Evolutionary conservation across 306 rosid genomes (phyloP), one percentile per base, ranked within the genome.

Genomic region (Prunus campanulata): DNA sequence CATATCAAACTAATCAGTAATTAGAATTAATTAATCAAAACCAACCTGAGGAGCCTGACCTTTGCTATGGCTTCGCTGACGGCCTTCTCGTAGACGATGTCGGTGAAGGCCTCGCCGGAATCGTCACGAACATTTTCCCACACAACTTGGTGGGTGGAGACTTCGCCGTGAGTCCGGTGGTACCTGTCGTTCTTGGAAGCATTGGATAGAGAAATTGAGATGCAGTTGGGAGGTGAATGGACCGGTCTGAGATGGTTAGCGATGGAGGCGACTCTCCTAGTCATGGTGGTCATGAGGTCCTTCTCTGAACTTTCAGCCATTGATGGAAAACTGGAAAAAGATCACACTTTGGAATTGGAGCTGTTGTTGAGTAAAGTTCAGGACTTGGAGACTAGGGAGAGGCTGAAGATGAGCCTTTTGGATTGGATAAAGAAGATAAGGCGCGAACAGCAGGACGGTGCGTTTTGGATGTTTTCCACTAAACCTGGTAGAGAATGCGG

Each of bases 61-160:
- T 90, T 94, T 5, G 97, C 96, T 6, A 94, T 90, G 68, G 84
- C 98, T 85, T 94, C 98, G 12, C 87, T 96, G 32, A 69, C 87
- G 20, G 97, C 87, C 56, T 91, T 91, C 87, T 94, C 90, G 69
- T 94, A 94, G 4, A 90, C 4, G 48, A 91, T 91, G 83, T 94
- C 97, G 6, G 85, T 84, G 85, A 87, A 91, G 4, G 78, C 88
- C 42, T 88, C 83, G 16, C 79, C 91, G 7, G 83, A 82, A 10
- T 83, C 82, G 72, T 83, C 97, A 24, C 70, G 42, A 25, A 87
- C 81, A 11, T 56, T 64, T 35, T 72, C 78, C 98, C 96, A 94
- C 42, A 85, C 85, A 55, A 85, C 93, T 16, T 84, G 87, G 64
- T 84, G 81, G 19, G 85, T 75, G 22, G 93, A 75, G 67, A 94